These are phyloP conservation scores for Begonia loranthoides DNA, from an alignment of 306 rosid species.

Conservation along the genomic window DNA sequence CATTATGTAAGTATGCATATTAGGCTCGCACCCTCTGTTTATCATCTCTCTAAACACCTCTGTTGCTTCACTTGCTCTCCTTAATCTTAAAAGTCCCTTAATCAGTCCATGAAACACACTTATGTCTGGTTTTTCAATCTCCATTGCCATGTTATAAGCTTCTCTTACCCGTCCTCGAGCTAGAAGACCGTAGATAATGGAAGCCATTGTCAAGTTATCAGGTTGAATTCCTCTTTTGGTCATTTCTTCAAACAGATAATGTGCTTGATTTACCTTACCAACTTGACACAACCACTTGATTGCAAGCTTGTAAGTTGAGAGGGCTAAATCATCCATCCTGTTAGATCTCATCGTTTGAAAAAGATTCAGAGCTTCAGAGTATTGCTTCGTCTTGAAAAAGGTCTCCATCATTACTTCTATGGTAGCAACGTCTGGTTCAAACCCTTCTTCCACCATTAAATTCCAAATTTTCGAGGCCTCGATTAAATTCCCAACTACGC, in stretches of 20 bases:
- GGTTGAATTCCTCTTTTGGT: conserved; percentile 31
- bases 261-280: conserved; percentile 36
- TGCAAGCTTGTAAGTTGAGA: conserved; percentile 48
- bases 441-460: conserved; percentile 69
- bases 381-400: conserved; percentile 41
- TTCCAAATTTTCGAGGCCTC: conserved; percentile 80
- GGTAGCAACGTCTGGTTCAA: conserved; percentile 33
- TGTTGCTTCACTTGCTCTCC: conserved; percentile 59
- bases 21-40: conserved; percentile 32
- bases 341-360: conserved; percentile 48
- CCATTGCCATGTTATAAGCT: conserved; percentile 25
- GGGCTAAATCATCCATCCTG: conserved; percentile 41
- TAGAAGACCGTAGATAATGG: conserved; percentile 47
- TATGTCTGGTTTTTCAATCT: conserved; percentile 23
- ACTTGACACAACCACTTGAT: conserved; percentile 56
- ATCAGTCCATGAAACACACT: conserved; percentile 56
- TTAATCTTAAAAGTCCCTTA: conserved; percentile 60
- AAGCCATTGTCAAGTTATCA: conserved; percentile 32
- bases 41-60: conserved; percentile 73
- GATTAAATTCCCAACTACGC: conserved; percentile 53
- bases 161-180: conserved; percentile 39
- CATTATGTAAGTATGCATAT: conserved; percentile 76
- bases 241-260: conserved; percentile 57
- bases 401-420: conserved; percentile 61
- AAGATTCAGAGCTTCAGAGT: conserved; percentile 46